Evolutionary conservation across 768 basidiomycete genomes (phyloP).

Genomic region (Lactifluus pinguis): DNA sequence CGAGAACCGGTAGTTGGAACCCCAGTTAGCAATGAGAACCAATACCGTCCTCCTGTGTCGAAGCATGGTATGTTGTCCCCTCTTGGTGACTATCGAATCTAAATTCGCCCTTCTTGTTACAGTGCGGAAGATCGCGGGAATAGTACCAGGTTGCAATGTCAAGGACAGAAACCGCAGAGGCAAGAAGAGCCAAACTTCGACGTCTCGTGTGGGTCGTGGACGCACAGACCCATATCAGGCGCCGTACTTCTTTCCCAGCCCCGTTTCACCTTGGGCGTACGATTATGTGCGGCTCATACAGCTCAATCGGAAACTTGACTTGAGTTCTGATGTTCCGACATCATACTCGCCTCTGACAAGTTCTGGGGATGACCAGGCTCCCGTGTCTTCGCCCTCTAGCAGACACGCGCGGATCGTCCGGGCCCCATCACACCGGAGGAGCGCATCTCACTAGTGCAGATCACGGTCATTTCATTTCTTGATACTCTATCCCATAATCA

Average conservation of each 20-base stretch:
- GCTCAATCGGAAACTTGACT: neutral
- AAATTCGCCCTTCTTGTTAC: neutral
- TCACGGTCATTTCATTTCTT: no score
- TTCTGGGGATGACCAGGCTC: neutral
- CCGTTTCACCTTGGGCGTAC: conserved; percentile 30
- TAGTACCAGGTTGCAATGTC: neutral
- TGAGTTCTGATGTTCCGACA: neutral
- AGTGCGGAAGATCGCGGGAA: neutral
- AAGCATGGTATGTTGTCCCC: neutral
- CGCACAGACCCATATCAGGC: conserved; percentile 57
- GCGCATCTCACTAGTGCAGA: neutral
- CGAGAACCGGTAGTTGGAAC: neutral
- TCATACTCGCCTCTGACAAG: neutral
- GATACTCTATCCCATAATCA: neutral
- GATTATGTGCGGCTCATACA: conserved; percentile 23
- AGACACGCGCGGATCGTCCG: neutral
- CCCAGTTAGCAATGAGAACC: neutral
- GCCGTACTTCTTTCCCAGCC: conserved; percentile 51
- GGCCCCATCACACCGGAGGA: neutral
- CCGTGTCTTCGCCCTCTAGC: neutral
- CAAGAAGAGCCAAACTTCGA: neutral
- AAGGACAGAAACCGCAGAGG: neutral
- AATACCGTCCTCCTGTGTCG: neutral
- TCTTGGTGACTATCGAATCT: neutral
- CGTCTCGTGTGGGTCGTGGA: conserved; percentile 3